Base-by-base conservation (phyloP, 768 basidiomycete species). In the Boletus reticulatus region DNA sequence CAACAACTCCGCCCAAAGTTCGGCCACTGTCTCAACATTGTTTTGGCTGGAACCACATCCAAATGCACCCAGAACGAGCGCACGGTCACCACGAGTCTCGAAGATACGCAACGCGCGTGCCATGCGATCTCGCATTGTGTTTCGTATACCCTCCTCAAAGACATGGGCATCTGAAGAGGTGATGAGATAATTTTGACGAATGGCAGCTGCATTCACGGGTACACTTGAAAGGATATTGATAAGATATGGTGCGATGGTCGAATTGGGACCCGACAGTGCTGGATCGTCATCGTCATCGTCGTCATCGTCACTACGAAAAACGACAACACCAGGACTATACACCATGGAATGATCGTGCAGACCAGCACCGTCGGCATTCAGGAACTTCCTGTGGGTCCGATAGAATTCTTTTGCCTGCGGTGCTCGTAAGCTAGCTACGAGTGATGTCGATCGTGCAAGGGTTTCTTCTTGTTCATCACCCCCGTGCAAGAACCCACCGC, bases 91-190 rank as follows among this genome's bases (percentile, higher is more conserved):
- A 16, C 67, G 65, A 22, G 69, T 67, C 62, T 79, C 73, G 56
- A 80, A 80, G 36, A 76, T 67, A n/a, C 72, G 71, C 53, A 80
- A 62, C 12, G 65, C 69, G 29, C 78, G 76, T 1, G 74, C 79
- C 79, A 80, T 80, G 39, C 80, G 76, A 50, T 80, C 78, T 46
- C 72, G 70, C 77, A 80, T 80, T 31, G 71, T 73, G 44, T 51
- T 56, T 27, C 76, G 72, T 51, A 78, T 76, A 12, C 74, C 75
- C 13, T 73, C 67, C 52, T 70, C 71, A 43, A 75, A 75, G 24
- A 77, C 51, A 44, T 73, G 53, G 7, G 66, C 61, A 48, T 76
- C 71, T 4, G 64, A 64, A 7, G 74, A 62, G 7, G 67, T 61
- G 41, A 76, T 74, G 48, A 48, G 52, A 51, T 76, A 73, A 50